A percentile compares a stretch with the other conserved stretches of the same genome.
Evolutionary conservation across 805 yeast species (phyloP).

Genomic region (Pichia ethanolica): DNA sequence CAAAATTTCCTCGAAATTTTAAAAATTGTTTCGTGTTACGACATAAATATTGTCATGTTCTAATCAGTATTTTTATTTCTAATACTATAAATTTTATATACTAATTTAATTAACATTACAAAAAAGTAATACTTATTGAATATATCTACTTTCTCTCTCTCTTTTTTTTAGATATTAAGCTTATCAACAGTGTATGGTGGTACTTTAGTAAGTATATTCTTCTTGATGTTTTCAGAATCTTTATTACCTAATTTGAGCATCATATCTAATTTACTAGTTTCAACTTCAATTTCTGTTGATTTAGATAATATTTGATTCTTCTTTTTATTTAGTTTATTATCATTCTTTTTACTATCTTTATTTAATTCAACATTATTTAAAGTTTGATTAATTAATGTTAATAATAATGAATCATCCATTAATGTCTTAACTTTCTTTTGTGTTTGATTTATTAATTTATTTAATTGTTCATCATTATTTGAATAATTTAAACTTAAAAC

Average conservation of each 20-base stretch:
- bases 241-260: conserved; percentile 20
- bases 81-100: no score
- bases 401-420: conserved; percentile 35
- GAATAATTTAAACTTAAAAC: conserved; percentile 52
- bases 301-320: neutral
- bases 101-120: no score
- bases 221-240: conserved; percentile 17
- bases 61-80: no score
- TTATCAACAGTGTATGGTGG: conserved; percentile 51
- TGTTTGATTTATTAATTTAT: conserved; percentile 40
- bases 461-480: conserved; percentile 38
- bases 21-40: no score
- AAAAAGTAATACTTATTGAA: no score
- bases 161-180: conserved; percentile 29
- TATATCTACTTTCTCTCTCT: no score
- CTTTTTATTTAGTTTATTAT: conserved; percentile 1
- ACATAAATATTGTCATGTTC: no score
- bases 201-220: conserved; percentile 32
- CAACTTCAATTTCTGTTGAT: conserved; percentile 18
- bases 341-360: conserved; percentile 15
- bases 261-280: conserved; percentile 19
- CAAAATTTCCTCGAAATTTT: no score
- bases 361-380: conserved; percentile 21
- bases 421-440: conserved; percentile 29
- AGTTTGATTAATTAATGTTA: conserved; percentile 42